Base-by-base conservation (phyloP, 2,329 filamentous ascomycete genomes). In the Aspergillus hortae region DNA sequence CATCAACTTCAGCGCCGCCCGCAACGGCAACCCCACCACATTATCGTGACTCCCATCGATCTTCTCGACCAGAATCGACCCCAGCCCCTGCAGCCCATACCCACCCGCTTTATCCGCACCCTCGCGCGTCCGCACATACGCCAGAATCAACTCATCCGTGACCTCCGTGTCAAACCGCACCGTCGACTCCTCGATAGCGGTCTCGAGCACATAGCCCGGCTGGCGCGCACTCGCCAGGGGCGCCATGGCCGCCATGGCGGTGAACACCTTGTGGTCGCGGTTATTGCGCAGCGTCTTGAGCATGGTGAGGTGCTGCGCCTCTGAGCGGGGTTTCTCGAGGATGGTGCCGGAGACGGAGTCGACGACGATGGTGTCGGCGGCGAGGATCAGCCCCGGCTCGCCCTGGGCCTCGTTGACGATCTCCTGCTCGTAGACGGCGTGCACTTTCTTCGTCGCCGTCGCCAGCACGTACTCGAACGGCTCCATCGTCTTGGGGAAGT, bases 61-160 rank as follows among this genome's bases (percentile, higher is more conserved):
- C 70, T 81, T 87, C 69, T 96, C 91, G 11, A 99, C 85, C 52
- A 99, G 73, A 68, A 96, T 85, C 7, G 89, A 87, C 1, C 89
- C 94, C 10, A 92, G 77, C 0, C 92, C 94, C 73, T 99, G 94
- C 48, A 99, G 83, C 1, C 90, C 94, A 71, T 99, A 99, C 0
- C 94, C 94, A 2, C 94, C 94, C 0, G 94, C 94, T 78, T 97
- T 99, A 72, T 97, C 94, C 10, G 85, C 91, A 2, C 94, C 94
- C 77, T 99, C 94, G 50, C 92, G 80, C 19, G 92, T 96, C 53
- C 67, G 66, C 46, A 81, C 78, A 68, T 81, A 81, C 48, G 82
- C 82, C 61, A 90, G 77, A 53, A 97, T 86, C 60, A 96, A 81
- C 54, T 95, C 91, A 74, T 99, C 92, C 12, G 84, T 84, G 4